Base-by-base conservation (phyloP, 2,329 filamentous ascomycete species). In the Parastagonospora avenae region DNA sequence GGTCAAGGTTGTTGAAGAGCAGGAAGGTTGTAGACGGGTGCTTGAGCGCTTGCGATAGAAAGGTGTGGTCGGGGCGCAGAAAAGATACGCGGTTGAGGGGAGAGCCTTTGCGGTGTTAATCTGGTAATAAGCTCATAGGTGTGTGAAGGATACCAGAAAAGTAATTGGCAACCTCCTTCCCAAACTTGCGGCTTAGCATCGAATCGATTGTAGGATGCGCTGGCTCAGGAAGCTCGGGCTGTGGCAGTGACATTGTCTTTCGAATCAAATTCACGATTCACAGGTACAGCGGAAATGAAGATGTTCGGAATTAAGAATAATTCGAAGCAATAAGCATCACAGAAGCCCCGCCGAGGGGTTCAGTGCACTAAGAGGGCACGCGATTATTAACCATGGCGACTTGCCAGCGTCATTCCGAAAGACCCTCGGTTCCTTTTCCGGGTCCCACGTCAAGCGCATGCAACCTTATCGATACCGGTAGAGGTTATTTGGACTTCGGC, bases 71-170 rank as follows among this genome's bases (percentile, higher is more conserved):
- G 38, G 80, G 76, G 39, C 90, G 86, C 24, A 94, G 79, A 74
- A 93, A 94, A 12, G 88, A 90, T 40, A 92, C 82, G 39, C 90
- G 86, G 77, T 94, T 93, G 50, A 93, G 75, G 6, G 87, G 88
- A 47, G 84, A 88, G 60, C 90, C 88, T 79, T 29, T 5, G n/a
- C 47, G 31, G 49, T 40, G 55, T 42, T 29, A 35, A n/a, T n/a
- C 31, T 6, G 10, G n/a, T 16, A 42, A 5, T 14, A 38, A 9
- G 11, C 16, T 19, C 5, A 16, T 15, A 30, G 28, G 27, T 27
- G 12, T n/a, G 39, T 38, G 8, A 39, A 16, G 16, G 45, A 27
- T 36, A 77, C 76, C 80, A 42, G 89, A 85, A 75, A 92, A 94
- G 82, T 94, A 94, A 76, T 93, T 94, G 69, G 87, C 83, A 55